Evolutionary conservation across 306 rosid species (phyloP).

Genomic region (Ziziphus jujuba): DNA sequence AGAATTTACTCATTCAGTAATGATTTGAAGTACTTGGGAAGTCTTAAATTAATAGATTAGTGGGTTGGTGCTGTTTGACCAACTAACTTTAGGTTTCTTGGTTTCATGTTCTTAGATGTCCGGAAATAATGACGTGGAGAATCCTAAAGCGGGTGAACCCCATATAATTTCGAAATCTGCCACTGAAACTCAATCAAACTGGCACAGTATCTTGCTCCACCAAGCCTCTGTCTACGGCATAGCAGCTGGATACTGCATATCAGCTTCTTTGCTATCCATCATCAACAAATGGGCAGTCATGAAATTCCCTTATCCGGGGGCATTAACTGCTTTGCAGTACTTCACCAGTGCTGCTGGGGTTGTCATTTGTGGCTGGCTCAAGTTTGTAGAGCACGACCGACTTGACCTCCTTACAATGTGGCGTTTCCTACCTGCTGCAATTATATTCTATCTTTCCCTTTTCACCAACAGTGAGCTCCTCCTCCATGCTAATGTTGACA

Average conservation of each 20-base stretch:
- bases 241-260: slow-evolving; percentile 78
- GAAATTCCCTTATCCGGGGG: slow-evolving; percentile 88
- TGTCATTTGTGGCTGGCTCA: slow-evolving; percentile 47
- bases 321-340: slow-evolving; percentile 75
- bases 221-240: slow-evolving; percentile 68
- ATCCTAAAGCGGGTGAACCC: slow-evolving; percentile 30
- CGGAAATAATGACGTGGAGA: slow-evolving; percentile 42
- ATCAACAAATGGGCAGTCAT: slow-evolving; percentile 89
- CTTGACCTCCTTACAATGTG: slow-evolving; percentile 70
- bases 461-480: slow-evolving; percentile 84
- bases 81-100: not conserved
- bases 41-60: too few relatives aligned
- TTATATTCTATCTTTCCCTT: slow-evolving; percentile 71
- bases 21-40: too few relatives aligned
- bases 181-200: slow-evolving; percentile 30
- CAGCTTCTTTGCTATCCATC: slow-evolving; percentile 80
- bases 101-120: slow-evolving; percentile 44
- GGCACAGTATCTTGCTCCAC: slow-evolving; percentile 42
- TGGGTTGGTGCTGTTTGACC: not conserved
- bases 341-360: slow-evolving; percentile 86
- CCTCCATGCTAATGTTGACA: slow-evolving; percentile 84
- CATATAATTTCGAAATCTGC: slow-evolving; percentile 31
- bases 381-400: slow-evolving; percentile 52
- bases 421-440: slow-evolving; percentile 72
- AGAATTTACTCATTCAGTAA: too few relatives aligned